phyloP scores from a whole-genome alignment of 805 yeast genomes.

The Candida rishiriensis region DNA sequence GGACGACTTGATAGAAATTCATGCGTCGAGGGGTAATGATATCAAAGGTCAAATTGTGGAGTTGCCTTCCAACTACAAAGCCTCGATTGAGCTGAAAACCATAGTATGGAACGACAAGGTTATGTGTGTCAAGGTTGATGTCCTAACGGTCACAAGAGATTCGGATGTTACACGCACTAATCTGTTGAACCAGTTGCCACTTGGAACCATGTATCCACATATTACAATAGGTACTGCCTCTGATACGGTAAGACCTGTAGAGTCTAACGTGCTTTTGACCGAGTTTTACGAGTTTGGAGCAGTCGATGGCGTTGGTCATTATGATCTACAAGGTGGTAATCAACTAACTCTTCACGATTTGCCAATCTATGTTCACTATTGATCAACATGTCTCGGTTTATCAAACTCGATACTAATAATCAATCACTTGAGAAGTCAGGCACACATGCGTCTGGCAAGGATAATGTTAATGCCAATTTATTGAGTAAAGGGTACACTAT shows the following conservation, averaged over 20 bases:
- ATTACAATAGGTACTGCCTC: constrained; percentile 65
- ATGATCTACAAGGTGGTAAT: constrained; percentile 10
- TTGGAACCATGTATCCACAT: constrained; percentile 51
- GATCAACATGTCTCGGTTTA: neutral
- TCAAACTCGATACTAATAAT: too few species aligned
- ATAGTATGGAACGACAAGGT: constrained; percentile 49
- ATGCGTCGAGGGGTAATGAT: constrained; percentile 1
- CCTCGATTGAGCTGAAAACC: constrained; percentile 37
- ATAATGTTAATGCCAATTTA: neutral
- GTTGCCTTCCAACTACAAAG: constrained; percentile 21
- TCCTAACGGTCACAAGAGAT: constrained; percentile 14
- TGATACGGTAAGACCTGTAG: constrained; percentile 42
- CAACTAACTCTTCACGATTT: constrained; percentile 4
- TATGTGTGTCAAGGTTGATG: constrained; percentile 49
- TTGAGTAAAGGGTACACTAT: too few species aligned
- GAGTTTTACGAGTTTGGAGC: constrained; percentile 17
- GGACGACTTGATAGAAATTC: constrained; percentile 6
- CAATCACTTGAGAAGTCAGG: too few species aligned
- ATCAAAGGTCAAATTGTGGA: constrained; percentile 1
- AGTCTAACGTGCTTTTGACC: constrained; percentile 42
- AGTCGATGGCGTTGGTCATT: constrained; percentile 1
- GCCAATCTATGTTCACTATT: constrained; percentile 21
- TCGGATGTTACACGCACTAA: constrained; percentile 8
- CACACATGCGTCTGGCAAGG: too few species aligned
- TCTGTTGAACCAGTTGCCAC: constrained; percentile 11